Percentiles rank a stretch among this genome's conserved stretches.
phyloP scores from a whole-genome alignment of 2,329 filamentous ascomycete genomes.

The Venturia pyrina region DNA sequence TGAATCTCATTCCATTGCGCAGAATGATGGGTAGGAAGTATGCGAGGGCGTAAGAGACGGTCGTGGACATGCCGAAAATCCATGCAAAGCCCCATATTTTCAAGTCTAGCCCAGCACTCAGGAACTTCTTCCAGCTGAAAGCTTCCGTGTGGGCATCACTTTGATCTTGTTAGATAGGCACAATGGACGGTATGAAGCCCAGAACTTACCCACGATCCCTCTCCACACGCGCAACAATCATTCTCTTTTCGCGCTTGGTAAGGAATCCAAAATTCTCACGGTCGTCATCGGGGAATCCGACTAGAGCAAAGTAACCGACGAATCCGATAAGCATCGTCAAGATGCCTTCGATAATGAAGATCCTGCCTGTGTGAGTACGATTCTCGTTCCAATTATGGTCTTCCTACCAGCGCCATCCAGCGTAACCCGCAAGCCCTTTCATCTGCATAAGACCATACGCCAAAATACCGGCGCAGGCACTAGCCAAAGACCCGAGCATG shows the following conservation, averaged over 20 bases:
- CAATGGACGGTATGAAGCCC: background rate
- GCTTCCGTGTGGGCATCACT: constrained; percentile 39
- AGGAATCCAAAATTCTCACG: constrained; percentile 35
- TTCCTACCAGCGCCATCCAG: constrained; percentile 33
- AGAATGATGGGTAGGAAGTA: constrained; percentile 76
- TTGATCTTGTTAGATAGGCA: background rate
- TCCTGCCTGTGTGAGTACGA: constrained; percentile 14
- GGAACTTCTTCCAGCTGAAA: constrained; percentile 39
- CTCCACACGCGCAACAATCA: constrained; percentile 42
- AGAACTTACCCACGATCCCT: constrained; percentile 33
- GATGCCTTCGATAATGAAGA: constrained; percentile 45
- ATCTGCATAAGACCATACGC: constrained; percentile 62
- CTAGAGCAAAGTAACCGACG: constrained; percentile 32
- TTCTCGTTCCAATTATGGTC: constrained; percentile 20
- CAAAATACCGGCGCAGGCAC: constrained; percentile 58
- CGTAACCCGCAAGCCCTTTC: constrained; percentile 40
- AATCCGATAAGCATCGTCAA: constrained; percentile 38
- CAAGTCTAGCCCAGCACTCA: constrained; percentile 36
- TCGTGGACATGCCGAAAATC: constrained; percentile 54
- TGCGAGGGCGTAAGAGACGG: constrained; percentile 63
- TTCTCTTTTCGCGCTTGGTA: constrained; percentile 36
- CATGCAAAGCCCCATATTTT: constrained; percentile 47
- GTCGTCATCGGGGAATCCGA: constrained; percentile 40
- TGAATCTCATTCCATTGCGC: constrained; percentile 51
- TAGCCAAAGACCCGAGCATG: constrained; percentile 57